A percentile compares a stretch with the other conserved stretches of the same genome.
Evolutionary conservation across 495 filamentous ascomycete genomes (phyloP).

Genomic region (Pyronema omphalodes): DNA sequence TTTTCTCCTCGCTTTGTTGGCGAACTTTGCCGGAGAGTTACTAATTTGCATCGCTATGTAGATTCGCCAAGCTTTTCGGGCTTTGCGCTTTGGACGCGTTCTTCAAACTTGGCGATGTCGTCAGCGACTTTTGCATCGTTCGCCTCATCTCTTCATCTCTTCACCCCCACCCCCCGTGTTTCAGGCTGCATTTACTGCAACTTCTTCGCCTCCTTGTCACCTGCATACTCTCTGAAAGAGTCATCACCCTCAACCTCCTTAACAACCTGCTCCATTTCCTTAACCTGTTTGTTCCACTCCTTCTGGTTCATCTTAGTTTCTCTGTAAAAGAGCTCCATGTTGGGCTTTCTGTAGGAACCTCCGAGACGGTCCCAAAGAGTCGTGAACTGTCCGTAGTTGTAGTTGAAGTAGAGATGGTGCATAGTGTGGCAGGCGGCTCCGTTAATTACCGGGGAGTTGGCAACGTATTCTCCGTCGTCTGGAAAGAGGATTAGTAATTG

Average conservation of each 20-base stretch:
- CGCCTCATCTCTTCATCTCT: too few relatives aligned
- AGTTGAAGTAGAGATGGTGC: conserved; percentile 98
- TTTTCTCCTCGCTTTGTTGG: too few relatives aligned
- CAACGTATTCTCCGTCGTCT: conserved; percentile 86
- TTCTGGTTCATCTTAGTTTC: conserved; percentile 73
- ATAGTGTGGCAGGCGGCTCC: conserved; percentile 91
- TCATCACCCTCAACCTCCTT: conserved; percentile 76
- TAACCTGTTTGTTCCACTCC: conserved; percentile 62
- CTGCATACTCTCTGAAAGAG: conserved; percentile 18
- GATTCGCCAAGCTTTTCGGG: too few relatives aligned
- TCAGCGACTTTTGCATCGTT: too few relatives aligned
- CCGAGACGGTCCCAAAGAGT: conserved; percentile 88
- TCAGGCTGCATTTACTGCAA: too few relatives aligned
- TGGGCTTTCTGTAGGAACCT: conserved; percentile 75
- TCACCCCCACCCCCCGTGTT: too few relatives aligned
- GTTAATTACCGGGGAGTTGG: conserved; percentile 76
- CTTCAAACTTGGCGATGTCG: too few relatives aligned
- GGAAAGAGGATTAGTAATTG: conserved; percentile 1
- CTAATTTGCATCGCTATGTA: too few relatives aligned
- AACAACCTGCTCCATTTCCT: conserved; percentile 74
- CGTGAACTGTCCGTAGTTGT: conserved; percentile 95
- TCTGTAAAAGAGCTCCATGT: conserved; percentile 66
- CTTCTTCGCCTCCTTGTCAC: conserved; percentile 10
- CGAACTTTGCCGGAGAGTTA: too few relatives aligned
- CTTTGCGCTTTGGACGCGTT: too few relatives aligned